Evolutionary conservation across 1,284 basidiomycete genomes (phyloP), one percentile per base, ranked within the genome.

Genomic region (Wolfiporia cocos): DNA sequence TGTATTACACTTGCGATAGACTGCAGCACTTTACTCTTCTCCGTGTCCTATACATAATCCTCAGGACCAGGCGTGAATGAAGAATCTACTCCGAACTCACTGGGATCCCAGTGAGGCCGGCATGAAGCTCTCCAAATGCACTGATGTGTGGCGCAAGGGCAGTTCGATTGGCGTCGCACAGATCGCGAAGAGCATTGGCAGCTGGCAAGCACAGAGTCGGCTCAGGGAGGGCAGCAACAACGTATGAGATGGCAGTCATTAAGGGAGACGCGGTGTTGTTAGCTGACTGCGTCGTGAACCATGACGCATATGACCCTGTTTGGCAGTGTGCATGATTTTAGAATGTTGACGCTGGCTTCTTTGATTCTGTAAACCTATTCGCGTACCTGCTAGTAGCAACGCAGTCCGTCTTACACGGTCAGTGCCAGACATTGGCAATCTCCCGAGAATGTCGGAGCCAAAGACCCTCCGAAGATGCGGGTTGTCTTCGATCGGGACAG

Each of bases 1-100:
- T 94, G 88, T 34, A 94, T 87, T 2, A 95, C 89, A 47, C 88
- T 92, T 1, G 89, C 81, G 44, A 95, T 92, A 0, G 84, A 89
- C 59, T 94, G 87, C 38, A 94, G 68, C 1, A 94, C 87, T 63
- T 92, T 94, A 49, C 81, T 78, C 63, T 87, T 89, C 64, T 94
- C 91, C 19, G 85, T 83, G 48, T 91, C 86, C 83, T 90, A 18
- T 34, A 19, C 22, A 3, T 4, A 29, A 17, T 10, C 10, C 4
- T 1, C 4, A 18, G 2, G 6, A 10, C 5, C 12, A 44, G 1
- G 22, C n/a, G n/a, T n/a, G n/a, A n/a, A n/a, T n/a, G n/a, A n/a
- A n/a, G n/a, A n/a, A 20, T 23, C 21, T 18, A 22, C 21, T n/a
- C 15, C 5, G 19, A 5, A 68, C 81, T 48, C 51, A 90, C 88